These are phyloP conservation scores for Nepenthes alata DNA, from an alignment of 179 eudicot species.

Conservation along the genomic window DNA sequence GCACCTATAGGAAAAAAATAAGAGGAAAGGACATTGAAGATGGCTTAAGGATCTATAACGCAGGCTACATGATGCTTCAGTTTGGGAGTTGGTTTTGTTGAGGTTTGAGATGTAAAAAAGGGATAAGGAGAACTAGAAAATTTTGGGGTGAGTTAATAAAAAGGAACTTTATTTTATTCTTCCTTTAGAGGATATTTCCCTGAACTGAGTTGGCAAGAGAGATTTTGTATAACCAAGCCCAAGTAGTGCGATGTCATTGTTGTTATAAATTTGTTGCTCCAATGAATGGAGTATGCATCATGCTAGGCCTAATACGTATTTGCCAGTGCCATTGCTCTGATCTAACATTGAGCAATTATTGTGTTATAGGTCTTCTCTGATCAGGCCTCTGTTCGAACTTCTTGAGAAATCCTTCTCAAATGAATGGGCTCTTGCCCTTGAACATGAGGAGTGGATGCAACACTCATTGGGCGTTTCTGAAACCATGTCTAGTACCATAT, in stretches of 20 bases:
- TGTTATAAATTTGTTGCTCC: background rate
- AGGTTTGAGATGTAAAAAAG: too few relatives aligned
- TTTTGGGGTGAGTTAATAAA: too few relatives aligned
- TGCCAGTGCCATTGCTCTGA: background rate
- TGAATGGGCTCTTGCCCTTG: conserved; percentile 21
- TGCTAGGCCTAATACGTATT: background rate
- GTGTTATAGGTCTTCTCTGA: conserved; percentile 31
- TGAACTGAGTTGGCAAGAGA: too few relatives aligned
- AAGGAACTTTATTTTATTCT: too few relatives aligned
- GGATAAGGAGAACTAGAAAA: too few relatives aligned
- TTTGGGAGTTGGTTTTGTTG: too few relatives aligned
- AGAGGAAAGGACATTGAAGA: too few relatives aligned
- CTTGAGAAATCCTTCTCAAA: conserved; percentile 34
- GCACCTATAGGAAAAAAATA: too few relatives aligned
- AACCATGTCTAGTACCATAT: conserved; percentile 21
- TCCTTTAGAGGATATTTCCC: too few relatives aligned
- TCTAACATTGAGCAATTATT: background rate
- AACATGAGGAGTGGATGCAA: conserved; percentile 21
- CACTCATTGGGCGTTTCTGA: conserved; percentile 28
- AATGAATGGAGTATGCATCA: background rate
- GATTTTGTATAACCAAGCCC: too few relatives aligned
- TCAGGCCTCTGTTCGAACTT: conserved; percentile 62
- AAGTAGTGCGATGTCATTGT: background rate
- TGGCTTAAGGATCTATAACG: too few relatives aligned
- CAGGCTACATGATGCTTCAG: too few relatives aligned